A percentile compares a stretch with the other conserved stretches of the same genome.
Conservation (phyloP, 1,139 yeast genomes). For the Taphrina flavorubra region DNA sequence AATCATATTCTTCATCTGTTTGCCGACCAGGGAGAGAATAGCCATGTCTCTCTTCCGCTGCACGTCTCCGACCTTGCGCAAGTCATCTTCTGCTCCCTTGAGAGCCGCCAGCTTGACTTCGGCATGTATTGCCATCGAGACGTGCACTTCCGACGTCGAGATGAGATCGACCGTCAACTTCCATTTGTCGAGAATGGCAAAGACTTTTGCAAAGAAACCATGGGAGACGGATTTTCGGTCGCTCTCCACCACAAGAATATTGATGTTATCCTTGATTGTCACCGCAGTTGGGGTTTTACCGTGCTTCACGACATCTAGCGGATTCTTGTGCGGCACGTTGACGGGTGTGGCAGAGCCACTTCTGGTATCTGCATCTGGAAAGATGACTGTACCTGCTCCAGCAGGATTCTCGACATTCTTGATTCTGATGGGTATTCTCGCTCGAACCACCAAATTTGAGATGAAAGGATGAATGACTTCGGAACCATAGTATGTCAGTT, state of each 20-base stretch:
- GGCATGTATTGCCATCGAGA: conserved; percentile 93
- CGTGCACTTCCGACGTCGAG: conserved; percentile 96
- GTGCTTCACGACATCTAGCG: conserved; percentile 49
- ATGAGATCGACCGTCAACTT: conserved; percentile 91
- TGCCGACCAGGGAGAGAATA: conserved; percentile 91
- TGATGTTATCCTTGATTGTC: conserved; percentile 90
- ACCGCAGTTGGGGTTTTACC: conserved; percentile 93
- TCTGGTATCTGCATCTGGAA: conserved; percentile 84
- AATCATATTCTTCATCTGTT: conserved; percentile 93
- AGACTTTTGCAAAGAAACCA: conserved; percentile 91
- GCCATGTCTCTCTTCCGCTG: conserved; percentile 88
- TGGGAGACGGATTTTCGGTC: conserved; percentile 91
- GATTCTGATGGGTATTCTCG: conserved; percentile 93
- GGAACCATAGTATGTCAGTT: conserved; percentile 93
- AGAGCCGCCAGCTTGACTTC: conserved; percentile 60
- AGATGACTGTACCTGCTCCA: conserved; percentile 90
- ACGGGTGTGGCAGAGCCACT: conserved; percentile 88
- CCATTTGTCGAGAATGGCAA: conserved; percentile 81
- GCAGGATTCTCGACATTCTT: conserved; percentile 91
- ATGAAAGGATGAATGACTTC: conserved; percentile 99
- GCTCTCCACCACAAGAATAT: conserved; percentile 89
- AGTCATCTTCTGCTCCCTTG: conserved; percentile 61
- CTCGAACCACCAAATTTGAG: conserved; percentile 97
- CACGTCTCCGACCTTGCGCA: conserved; percentile 80
- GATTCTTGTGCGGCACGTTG: conserved; percentile 60